These are phyloP conservation scores for Fistulifera solaris DNA, from an alignment of 108 stramenopile genomes.

Conservation along the genomic window DNA sequence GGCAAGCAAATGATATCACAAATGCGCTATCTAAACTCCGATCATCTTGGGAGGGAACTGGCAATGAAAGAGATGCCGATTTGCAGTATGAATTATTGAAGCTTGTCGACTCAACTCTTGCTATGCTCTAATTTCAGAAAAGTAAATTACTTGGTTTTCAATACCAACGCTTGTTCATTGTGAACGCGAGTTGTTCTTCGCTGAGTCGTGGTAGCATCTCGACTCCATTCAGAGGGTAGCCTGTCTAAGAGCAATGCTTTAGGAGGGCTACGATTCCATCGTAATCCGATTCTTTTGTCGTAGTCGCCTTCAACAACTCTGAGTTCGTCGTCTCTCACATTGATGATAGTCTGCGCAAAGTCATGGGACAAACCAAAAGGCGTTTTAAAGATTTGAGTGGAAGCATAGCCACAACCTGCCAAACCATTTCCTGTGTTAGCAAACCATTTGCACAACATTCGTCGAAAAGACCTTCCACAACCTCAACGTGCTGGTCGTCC, in stretches of 20 bases:
- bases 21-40: no score
- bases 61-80: no score
- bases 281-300: neutral
- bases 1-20: no score
- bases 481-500: neutral
- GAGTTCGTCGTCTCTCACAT: neutral
- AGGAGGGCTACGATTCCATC: slow-evolving; percentile 4
- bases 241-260: slow-evolving; percentile 2
- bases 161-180: no score
- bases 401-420: neutral
- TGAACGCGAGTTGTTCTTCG: no score
- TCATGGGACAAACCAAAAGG: slow-evolving; percentile 2
- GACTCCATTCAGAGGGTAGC: neutral
- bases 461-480: slow-evolving; percentile 5
- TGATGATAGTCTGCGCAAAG: neutral
- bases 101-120: no score
- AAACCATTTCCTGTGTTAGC: slow-evolving; percentile 4
- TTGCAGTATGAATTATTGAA: no score
- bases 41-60: no score
- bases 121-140: no score
- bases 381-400: neutral
- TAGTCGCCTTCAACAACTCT: neutral
- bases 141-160: no score
- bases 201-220: neutral
- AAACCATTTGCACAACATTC: neutral